Percentiles rank a stretch among this genome's conserved stretches.
phyloP scores from a whole-genome alignment of 768 basidiomycete genomes.

The Mycena leptocephala region DNA sequence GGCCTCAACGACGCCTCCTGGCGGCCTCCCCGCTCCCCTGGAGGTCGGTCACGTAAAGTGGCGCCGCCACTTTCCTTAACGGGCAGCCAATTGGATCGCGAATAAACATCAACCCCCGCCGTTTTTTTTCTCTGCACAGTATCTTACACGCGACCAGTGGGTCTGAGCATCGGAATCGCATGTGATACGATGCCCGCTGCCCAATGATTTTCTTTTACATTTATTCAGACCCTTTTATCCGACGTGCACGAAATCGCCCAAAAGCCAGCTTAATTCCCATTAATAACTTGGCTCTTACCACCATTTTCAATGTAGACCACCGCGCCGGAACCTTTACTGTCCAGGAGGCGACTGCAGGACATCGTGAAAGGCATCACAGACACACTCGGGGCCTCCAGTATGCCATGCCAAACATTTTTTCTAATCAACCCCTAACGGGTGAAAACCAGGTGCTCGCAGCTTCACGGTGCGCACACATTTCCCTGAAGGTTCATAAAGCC shows the following conservation, averaged over 20 bases:
- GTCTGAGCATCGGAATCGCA: neutral
- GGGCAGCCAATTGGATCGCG: no score
- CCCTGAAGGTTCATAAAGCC: neutral
- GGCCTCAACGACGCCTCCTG: neutral
- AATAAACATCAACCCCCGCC: no score
- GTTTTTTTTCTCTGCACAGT: neutral
- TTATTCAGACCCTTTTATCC: neutral
- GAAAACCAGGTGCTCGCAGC: neutral
- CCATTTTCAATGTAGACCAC: neutral
- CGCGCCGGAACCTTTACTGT: neutral
- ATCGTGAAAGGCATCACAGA: neutral
- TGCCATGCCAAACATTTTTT: neutral
- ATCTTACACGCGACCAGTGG: neutral
- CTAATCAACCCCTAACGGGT: neutral
- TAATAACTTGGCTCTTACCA: neutral
- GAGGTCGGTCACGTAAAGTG: neutral
- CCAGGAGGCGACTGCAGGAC: neutral
- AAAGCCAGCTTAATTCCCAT: neutral
- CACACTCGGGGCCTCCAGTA: neutral
- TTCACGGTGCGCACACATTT: neutral
- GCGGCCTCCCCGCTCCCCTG: neutral
- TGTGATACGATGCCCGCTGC: neutral
- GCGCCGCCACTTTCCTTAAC: neutral
- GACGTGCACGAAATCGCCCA: neutral
- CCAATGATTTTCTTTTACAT: neutral